phyloP scores from a whole-genome alignment of 2,329 filamentous ascomycete species.

The Colletotrichum theobromicola region DNA sequence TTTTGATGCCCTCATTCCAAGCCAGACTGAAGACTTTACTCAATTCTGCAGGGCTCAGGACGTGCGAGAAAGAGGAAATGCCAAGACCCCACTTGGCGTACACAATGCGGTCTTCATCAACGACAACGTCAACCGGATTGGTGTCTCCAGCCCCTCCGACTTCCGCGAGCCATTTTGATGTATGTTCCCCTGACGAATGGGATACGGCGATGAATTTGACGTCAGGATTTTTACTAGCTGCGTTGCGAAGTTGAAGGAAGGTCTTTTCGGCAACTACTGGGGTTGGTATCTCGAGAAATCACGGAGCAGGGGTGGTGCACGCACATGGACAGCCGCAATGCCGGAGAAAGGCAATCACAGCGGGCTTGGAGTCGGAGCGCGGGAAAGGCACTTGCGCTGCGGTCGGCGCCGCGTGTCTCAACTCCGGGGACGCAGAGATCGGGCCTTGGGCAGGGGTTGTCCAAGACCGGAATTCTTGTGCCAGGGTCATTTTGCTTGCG shows the following conservation, averaged over 20 bases:
- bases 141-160: conserved; percentile 60
- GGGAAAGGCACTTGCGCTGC: conserved; percentile 42
- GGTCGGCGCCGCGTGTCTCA: neutral
- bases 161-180: conserved; percentile 61
- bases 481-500: neutral
- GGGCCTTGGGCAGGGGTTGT: neutral
- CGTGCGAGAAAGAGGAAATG: conserved; percentile 64
- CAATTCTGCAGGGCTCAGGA: conserved; percentile 63
- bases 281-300: neutral
- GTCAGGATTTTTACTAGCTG: conserved; percentile 54
- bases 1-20: conserved; percentile 69
- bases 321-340: conserved; percentile 79
- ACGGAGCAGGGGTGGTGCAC: conserved; percentile 25
- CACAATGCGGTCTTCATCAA: conserved; percentile 63
- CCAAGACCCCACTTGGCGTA: conserved; percentile 73
- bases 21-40: conserved; percentile 63
- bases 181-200: conserved; percentile 58
- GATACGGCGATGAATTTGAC: conserved; percentile 67
- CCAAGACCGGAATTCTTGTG: conserved; percentile 4
- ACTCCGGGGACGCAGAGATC: neutral
- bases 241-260: conserved; percentile 58
- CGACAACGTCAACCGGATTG: conserved; percentile 54
- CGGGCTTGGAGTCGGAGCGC: conserved; percentile 60
- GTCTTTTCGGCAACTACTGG: conserved; percentile 71
- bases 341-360: conserved; percentile 70